Evolutionary conservation across 1,284 basidiomycete genomes (phyloP), one percentile per base, ranked within the genome.

Genomic region (Stereum hirsutum): DNA sequence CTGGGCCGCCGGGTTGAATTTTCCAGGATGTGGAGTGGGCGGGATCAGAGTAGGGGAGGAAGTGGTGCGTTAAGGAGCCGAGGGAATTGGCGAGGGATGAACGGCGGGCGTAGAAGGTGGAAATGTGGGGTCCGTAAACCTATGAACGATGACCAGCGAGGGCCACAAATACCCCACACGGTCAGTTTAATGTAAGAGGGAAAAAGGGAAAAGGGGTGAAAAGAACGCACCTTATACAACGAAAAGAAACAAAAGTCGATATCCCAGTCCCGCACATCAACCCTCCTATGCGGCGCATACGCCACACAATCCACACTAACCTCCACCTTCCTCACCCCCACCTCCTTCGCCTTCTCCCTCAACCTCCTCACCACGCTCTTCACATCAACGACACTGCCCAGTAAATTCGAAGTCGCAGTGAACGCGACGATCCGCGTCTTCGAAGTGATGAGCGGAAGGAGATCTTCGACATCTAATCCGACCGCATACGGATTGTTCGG

Each of bases 121-220:
- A 78, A 5, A 75, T 70, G 54, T 89, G 87, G 0, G 82, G 78
- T 1, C 82, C 86, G 51, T 88, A 89, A 0, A 88, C 69, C 82
- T 86, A 50, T 6, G 5, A 14, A 11, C 11, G 8, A 4, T 32
- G n/a, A 8, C 2, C 19, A 6, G 31, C 8, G 31, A 17, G 19
- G 31, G 5, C 19, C 31, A 2, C 14, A 33, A 5, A 27, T 21
- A 15, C 10, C 15, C 39, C 11, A 44, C 41, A n/a, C n/a, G 40
- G n/a, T 34, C 36, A 36, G 34, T 24, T 5, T n/a, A 12, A 45
- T 26, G 26, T 15, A 30, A 17, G n/a, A n/a, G n/a, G n/a, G n/a
- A n/a, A n/a, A n/a, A n/a, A n/a, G n/a, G n/a, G n/a, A n/a, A n/a
- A n/a, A n/a, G n/a, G n/a, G n/a, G n/a, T n/a, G 26, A 15, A 32